phyloP scores from a whole-genome alignment of 2,329 filamentous ascomycete genomes.

The Botryotinia convoluta region DNA sequence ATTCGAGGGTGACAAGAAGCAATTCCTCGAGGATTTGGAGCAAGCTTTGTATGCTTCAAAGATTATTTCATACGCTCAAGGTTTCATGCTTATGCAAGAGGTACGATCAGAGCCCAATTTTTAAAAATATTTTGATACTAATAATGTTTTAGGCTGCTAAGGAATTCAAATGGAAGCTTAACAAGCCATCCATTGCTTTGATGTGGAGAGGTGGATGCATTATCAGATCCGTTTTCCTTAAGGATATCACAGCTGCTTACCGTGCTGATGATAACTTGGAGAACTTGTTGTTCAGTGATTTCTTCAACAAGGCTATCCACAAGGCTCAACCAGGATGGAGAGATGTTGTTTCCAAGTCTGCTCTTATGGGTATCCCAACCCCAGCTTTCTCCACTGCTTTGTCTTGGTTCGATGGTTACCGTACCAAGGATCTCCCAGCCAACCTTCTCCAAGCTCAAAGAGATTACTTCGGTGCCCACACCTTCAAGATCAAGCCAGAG shows the following conservation, averaged over 20 bases:
- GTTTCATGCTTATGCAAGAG: slow-evolving; percentile 99
- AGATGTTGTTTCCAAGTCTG: slow-evolving; percentile 86
- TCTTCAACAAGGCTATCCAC: slow-evolving; percentile 99
- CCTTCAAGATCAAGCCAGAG: slow-evolving; percentile 85
- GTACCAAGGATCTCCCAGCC: slow-evolving; percentile 93
- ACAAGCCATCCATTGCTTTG: slow-evolving; percentile 99
- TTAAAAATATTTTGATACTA: slow-evolving; percentile 26
- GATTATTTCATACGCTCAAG: slow-evolving; percentile 99
- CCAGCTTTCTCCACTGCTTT: slow-evolving; percentile 96
- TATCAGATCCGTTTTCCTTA: slow-evolving; percentile 99
- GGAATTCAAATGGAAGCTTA: slow-evolving; percentile 97
- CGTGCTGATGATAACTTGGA: slow-evolving; percentile 90
- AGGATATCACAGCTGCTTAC: slow-evolving; percentile 98
- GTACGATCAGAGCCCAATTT: slow-evolving; percentile 45
- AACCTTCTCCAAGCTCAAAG: slow-evolving; percentile 98
- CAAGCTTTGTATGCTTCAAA: slow-evolving; percentile 99
- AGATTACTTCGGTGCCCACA: slow-evolving; percentile 98
- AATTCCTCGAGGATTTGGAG: slow-evolving; percentile 96
- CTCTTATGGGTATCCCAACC: slow-evolving; percentile 91
- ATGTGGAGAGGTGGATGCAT: slow-evolving; percentile 99
- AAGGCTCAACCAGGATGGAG: slow-evolving; percentile 91
- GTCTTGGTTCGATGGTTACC: slow-evolving; percentile 98
- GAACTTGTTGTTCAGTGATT: slow-evolving; percentile 98
- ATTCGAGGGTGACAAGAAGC: slow-evolving; percentile 86
- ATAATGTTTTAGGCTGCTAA: slow-evolving; percentile 69